These are phyloP conservation scores for Starmerella cellae DNA, from an alignment of 805 yeast genomes.

Conservation along the genomic window DNA sequence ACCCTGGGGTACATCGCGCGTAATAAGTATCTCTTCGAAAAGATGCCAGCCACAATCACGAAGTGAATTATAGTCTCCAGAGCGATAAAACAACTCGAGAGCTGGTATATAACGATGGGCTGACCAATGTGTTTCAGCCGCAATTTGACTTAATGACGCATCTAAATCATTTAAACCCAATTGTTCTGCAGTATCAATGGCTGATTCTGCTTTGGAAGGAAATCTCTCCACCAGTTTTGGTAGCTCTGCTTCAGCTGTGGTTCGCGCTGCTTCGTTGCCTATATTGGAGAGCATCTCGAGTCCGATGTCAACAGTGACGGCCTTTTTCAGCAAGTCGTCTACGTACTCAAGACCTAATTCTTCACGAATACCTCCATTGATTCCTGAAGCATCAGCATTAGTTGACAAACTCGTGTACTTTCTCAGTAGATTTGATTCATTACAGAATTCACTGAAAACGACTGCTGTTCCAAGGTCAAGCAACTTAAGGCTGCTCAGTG, in stretches of 20 bases:
- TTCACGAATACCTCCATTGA: slow-evolving; percentile 10
- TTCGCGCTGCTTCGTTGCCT: slow-evolving; percentile 11
- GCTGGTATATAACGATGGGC: slow-evolving; percentile 11
- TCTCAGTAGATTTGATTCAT: slow-evolving; percentile 11
- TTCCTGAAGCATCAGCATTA: background rate
- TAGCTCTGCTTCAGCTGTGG: slow-evolving; percentile 8
- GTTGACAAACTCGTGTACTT: slow-evolving; percentile 1
- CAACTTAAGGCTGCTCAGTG: slow-evolving; percentile 11
- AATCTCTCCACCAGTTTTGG: slow-evolving; percentile 14
- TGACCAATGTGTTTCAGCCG: slow-evolving; percentile 11
- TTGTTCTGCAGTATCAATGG: slow-evolving; percentile 12
- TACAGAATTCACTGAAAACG: slow-evolving; percentile 15
- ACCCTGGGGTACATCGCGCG: background rate
- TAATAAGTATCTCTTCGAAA: slow-evolving; percentile 11
- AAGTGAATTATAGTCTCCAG: slow-evolving; percentile 10
- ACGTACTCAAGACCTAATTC: slow-evolving; percentile 15
- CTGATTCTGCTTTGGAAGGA: slow-evolving; percentile 4
- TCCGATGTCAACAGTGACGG: slow-evolving; percentile 10
- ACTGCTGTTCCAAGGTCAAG: slow-evolving; percentile 15
- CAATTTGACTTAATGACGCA: slow-evolving; percentile 5
- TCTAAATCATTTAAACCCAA: slow-evolving; percentile 12
- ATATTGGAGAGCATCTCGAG: slow-evolving; percentile 15
- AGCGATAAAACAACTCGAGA: slow-evolving; percentile 8
- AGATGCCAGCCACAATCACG: slow-evolving; percentile 10
- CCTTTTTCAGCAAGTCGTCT: slow-evolving; percentile 8